Base-by-base conservation (phyloP, 2,329 filamentous ascomycete species). In the Zymoseptoria passerinii region DNA sequence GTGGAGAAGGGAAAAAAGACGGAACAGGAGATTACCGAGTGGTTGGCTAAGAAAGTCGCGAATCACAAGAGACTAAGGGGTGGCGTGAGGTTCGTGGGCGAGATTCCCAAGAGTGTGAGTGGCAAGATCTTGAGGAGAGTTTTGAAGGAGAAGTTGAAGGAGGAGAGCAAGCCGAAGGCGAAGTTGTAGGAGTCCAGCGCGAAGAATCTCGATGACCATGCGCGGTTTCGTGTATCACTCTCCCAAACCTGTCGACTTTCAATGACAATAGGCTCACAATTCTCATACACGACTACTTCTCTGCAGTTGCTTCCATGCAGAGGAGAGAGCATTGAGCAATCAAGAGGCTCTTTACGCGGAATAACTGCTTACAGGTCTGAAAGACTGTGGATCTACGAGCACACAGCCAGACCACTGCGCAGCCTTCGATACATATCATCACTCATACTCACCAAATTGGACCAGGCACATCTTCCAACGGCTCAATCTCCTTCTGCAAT, bases 91-190 rank as follows among this genome's bases (percentile, higher is more conserved):
- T 88, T 88, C 61, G 76, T 87, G 13, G 82, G 86, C 50, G 78
- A 77, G 53, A 83, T 91, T 23, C 88, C 88, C 10, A 90, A 90
- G 79, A 88, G 83, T 68, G 81, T 86, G 0, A 87, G 83, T 66
- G 87, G 88, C 8, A 90, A 90, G 81, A 89, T 90, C 57, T 71
- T 90, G 68, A 77, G 86, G 53, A 77, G 87, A 20, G 66, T 89
- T 54, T 70, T 86, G 66, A 80, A 77, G 65, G 72, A 73, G n/a
- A 73, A 71, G 65, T 72, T 73, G 55, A 71, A 73, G 66, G 73
- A 75, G 56, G 76, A 78, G 62, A 62, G 70, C 54, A 68, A 65
- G 62, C 67, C 67, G 49, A 69, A 75, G 68, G 73, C 76, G n/a
- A 78, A 73, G 68, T 62, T 78, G 65, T 78, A 72, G 57, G 59